These are phyloP conservation scores for Cercospora sp. DNA, from an alignment of 2,329 filamentous ascomycete genomes.

Conservation along the genomic window DNA sequence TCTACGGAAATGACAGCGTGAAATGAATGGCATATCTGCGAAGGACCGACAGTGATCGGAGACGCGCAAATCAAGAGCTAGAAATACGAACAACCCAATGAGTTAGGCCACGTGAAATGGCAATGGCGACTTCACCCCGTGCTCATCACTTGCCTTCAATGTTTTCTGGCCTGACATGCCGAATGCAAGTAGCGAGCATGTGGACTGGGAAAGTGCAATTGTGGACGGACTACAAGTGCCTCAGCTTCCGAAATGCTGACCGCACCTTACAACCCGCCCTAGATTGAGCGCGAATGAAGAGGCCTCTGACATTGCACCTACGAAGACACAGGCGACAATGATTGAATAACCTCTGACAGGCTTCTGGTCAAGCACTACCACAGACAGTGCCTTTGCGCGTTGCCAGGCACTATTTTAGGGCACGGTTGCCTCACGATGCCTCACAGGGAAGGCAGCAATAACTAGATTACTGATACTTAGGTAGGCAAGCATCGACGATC, in stretches of 20 bases:
- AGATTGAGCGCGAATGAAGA: background rate
- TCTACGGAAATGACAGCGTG: conserved; percentile 17
- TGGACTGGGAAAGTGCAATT: background rate
- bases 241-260: background rate
- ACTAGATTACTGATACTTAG: too few species aligned
- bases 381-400: too few species aligned
- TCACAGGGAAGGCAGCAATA: too few species aligned
- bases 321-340: background rate
- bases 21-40: conserved; percentile 5
- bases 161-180: background rate
- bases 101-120: conserved; percentile 14
- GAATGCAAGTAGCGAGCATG: background rate
- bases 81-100: background rate
- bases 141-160: too few species aligned
- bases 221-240: conserved; percentile 4
- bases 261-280: conserved; percentile 3
- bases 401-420: too few species aligned
- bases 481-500: too few species aligned
- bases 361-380: too few species aligned
- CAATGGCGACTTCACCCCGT: conserved; percentile 14
- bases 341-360: conserved; percentile 3
- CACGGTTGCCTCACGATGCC: too few species aligned
- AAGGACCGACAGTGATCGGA: background rate
- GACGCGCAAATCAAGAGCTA: conserved; percentile 1
- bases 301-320: conserved; percentile 3